Evolutionary conservation across 352 stramenopile species (phyloP).

Genomic region (Phytophthora sojae): DNA sequence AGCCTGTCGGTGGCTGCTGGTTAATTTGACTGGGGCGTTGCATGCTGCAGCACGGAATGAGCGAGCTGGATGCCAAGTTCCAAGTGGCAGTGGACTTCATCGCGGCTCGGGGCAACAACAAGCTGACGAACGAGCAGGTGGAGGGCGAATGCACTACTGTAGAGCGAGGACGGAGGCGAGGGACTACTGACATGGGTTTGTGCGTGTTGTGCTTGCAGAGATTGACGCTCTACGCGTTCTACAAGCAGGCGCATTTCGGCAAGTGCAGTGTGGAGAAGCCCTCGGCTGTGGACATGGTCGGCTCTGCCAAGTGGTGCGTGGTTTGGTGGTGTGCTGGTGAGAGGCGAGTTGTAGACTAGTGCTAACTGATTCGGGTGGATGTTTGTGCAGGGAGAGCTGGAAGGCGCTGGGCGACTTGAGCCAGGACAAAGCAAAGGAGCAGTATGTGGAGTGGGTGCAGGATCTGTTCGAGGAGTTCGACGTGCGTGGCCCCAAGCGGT

Average conservation of each 20-base stretch:
- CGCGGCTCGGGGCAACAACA: conserved; percentile 45
- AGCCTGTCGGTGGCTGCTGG: neutral
- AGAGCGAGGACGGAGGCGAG: neutral
- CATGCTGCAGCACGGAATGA: conserved; percentile 60
- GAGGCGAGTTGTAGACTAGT: neutral
- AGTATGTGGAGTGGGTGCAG: conserved; percentile 76
- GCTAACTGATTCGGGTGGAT: neutral
- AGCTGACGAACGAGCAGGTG: conserved; percentile 77
- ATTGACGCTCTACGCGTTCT: conserved; percentile 83
- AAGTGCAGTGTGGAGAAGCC: conserved; percentile 63
- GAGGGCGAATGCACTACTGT: neutral
- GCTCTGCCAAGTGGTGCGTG: conserved; percentile 74
- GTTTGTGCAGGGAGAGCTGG: conserved; percentile 66
- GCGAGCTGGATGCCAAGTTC: conserved; percentile 68
- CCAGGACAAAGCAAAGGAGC: conserved; percentile 59
- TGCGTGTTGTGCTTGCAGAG: conserved; percentile 42
- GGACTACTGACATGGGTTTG: conserved; percentile 21
- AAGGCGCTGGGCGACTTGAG: conserved; percentile 65
- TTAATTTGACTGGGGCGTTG: conserved; percentile 8
- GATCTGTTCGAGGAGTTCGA: conserved; percentile 80
- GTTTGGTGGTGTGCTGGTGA: neutral
- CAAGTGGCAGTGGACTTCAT: conserved; percentile 80
- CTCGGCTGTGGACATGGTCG: conserved; percentile 72
- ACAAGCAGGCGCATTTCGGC: conserved; percentile 80
- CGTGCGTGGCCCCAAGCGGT: conserved; percentile 41